Conservation (phyloP, 106 monocot species). For the Allium sativum region DNA sequence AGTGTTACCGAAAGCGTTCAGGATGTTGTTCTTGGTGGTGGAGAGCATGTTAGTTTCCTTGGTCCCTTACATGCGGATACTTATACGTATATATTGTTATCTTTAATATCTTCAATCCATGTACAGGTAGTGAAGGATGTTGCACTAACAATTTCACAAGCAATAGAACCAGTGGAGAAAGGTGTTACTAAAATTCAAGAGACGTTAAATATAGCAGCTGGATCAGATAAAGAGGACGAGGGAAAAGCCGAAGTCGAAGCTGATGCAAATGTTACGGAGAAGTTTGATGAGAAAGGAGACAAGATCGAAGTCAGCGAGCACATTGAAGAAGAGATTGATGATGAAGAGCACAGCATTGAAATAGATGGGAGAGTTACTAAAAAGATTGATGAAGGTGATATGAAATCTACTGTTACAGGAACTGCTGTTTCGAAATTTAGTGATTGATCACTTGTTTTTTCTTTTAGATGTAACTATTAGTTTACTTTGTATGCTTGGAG, state of each 20-base stretch:
- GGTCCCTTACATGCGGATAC: background rate
- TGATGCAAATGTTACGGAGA: slow-evolving; percentile 31
- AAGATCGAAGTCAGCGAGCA: background rate
- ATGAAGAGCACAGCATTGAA: background rate
- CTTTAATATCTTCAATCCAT: too few species aligned
- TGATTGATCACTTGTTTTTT: too few species aligned
- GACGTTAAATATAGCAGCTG: slow-evolving; percentile 31
- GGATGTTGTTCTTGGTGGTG: slow-evolving; percentile 73
- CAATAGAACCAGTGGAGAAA: slow-evolving; percentile 71
- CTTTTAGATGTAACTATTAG: too few species aligned
- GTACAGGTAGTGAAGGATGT: slow-evolving; percentile 70
- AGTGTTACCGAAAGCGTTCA: slow-evolving; percentile 73
- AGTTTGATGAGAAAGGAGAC: slow-evolving; percentile 10
- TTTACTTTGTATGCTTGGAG: too few species aligned
- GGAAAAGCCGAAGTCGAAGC: slow-evolving; percentile 26
- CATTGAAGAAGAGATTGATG: slow-evolving; percentile 10
- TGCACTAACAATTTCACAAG: slow-evolving; percentile 53
- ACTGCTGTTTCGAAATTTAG: too few species aligned
- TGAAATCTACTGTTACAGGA: too few species aligned
- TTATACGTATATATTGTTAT: too few species aligned
- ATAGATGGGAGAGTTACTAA: too few species aligned
- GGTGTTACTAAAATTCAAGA: slow-evolving; percentile 69
- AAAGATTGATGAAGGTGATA: too few species aligned
- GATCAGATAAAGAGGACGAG: slow-evolving; percentile 23
- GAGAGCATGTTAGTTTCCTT: slow-evolving; percentile 50